Base-by-base conservation (phyloP, 139 green algal species). In the Tetratostichococcus sp. region DNA sequence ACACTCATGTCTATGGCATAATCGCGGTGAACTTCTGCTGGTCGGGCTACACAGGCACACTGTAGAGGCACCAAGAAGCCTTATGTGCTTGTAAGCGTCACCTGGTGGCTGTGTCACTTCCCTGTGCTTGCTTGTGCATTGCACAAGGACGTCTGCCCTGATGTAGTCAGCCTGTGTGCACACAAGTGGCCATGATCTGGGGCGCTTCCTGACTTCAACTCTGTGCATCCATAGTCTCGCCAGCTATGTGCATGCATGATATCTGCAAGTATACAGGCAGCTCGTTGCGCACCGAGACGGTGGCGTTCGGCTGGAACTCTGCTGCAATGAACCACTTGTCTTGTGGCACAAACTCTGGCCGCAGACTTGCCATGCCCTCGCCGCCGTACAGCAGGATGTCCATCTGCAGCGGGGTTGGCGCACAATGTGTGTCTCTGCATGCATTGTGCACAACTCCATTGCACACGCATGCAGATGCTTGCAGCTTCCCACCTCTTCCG, bases 381-480 rank as follows among this genome's bases (percentile, higher is more conserved):
- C 72, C 72, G 16, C 72, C 72, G 33, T 71, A 77, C 72, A 77
- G 34, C 59, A 77, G 30, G 62, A 77, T 77, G 72, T 77, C 72
- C 35, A 66, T 34, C 72, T 77, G 72, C 39, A 50, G 39, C 39
- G 6, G 39, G 11, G 39, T 50, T 50, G n/a, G n/a, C n/a, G n/a
- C n/a, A n/a, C n/a, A n/a, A n/a, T n/a, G n/a, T n/a, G n/a, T n/a
- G n/a, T n/a, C n/a, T n/a, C n/a, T n/a, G n/a, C n/a, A n/a, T n/a
- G n/a, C n/a, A n/a, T n/a, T n/a, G n/a, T n/a, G n/a, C n/a, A n/a
- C 8, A 50, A 50, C 11, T 6, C 4, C 34, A 26, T 26, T 4
- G 62, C 8, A 35, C 26, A 23, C n/a, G 5, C 28, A 34, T 23
- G 30, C 62, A 68, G 30, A 26, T 33, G 26, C 62, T 33, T 2